Base-by-base conservation (phyloP, 2,329 filamentous ascomycete genomes). In the Ophiocordyceps camponoti-leonardi region DNA sequence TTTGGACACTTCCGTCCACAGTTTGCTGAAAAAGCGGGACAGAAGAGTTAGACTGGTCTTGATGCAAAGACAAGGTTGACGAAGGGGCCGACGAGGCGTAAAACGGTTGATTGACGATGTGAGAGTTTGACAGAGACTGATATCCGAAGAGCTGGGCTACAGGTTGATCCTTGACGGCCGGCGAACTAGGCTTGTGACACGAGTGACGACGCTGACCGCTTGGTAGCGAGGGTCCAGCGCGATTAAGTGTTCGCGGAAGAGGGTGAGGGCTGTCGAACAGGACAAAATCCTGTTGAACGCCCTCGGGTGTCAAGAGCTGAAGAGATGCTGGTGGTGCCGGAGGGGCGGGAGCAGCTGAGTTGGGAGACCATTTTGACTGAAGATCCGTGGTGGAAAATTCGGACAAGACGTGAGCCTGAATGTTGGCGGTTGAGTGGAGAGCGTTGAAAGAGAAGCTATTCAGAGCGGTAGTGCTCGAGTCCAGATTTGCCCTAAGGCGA, bases 301-400 rank as follows among this genome's bases (percentile, higher is more conserved):
- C 54, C 54, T 62, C 59, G 54, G 69, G 67, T 62, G 67, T 66
- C 63, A 67, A 62, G 65, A 67, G 66, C 63, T 75, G 66, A 54
- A 69, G 74, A 68, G 71, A 71, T 68, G 74, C 62, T 67, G 66
- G 56, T 68, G 74, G 77, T 77, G 75, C 75, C 73, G 69, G 72
- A 72, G 68, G 74, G 63, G 69, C 35, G 8, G n/a, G n/a, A 18
- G 35, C 57, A 59, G 71, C 68, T 69, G 68, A 77, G 69, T 78
- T 79, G 73, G 81, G 75, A 79, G 73, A 81, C 83, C 83, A 88
- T 88, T 73, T 57, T 86, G 78, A 77, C 67, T 72, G 72, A 64
- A 78, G 75, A 84, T 83, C 82, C 83, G 83, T 87, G 74, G 73
- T 86, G 81, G 81, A 81, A 79, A 83, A 39, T 16, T n/a, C 79